Evolutionary conservation across 768 basidiomycete species (phyloP), one percentile per base, ranked within the genome.

Genomic region (Mycena capillaripes): DNA sequence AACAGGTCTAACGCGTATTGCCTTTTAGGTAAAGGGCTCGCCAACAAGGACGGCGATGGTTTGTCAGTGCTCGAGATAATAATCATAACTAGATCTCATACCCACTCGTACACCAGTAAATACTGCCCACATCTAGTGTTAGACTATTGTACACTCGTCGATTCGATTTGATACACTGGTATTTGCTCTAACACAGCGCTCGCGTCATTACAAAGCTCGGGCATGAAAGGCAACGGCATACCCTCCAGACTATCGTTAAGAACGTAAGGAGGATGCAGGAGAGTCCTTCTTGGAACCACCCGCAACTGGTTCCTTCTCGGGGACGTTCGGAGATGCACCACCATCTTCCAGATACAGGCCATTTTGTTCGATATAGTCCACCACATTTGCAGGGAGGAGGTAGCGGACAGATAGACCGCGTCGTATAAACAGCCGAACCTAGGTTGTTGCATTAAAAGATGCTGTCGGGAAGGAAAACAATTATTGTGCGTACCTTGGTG

Each of bases 291-390:
- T 79, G 53, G 79, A 73, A 44, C 71, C 73, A 63, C 79, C 72
- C 23, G 77, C 73, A 19, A 75, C 67, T 46, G 76, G 64, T 50
- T 86, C 86, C 10, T 55, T 82, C 53, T 75, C 73, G 53, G 60
- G 55, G 32, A 70, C 42, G 70, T 72, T 57, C 23, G 74, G 42
- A 53, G 74, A 79, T 12, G 82, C 71, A 2, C 76, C 78, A 48
- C 76, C 78, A 52, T 94, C 94, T 48, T 95, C 94, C 71, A 87
- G 85, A 76, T 95, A 95, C 73, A 95, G 84, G 42, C 91, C 89
- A 75, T 97, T 86, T 79, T 94, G 87, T 80, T 96, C 93, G 83
- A 99, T 99, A 80, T 99, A 99, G 73, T 97, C 92, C 71, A 97
- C 95, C 57, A 99, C 97, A 42, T 91, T 89, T 60, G 93, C 89